Evolutionary conservation across 352 stramenopile genomes (phyloP), one percentile per base, ranked within the genome.

Genomic region (Pythium brachiatum): DNA sequence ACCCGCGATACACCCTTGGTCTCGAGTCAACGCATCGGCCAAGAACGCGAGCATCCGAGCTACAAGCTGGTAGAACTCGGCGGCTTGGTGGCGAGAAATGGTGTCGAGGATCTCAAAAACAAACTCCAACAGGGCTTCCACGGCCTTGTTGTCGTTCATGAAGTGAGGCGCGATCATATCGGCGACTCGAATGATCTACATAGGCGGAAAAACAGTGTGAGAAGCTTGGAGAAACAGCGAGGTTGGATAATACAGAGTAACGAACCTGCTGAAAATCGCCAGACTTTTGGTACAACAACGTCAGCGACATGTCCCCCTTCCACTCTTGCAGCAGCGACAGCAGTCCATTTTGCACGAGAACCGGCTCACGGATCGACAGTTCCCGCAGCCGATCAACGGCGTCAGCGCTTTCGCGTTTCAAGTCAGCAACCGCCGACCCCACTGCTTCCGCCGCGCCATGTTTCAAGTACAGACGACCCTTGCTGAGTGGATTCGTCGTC

Each of bases 31-130:
- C 0, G 70, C 69, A 32, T 88, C 83, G 15, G 76, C 74, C 39
- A 89, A 74, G 34, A 87, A 75, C 18, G 76, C 73, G 59, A 81
- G 77, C 0, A 73, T 62, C 26, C 79, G 71, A 7, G 74, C 64
- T 0, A 90, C 70, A 7, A 92, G 71, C 47, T 75, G 71, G n/a
- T 81, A 72, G 48, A 92, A 92, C 56, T 90, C 83, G 13, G 70
- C 73, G 20, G 83, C 75, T 20, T 89, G 81, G 64, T 90, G 80
- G 16, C 74, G 72, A 5, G 70, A 74, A 43, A 92, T 86, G 1
- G 86, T 74, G 8, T 79, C 70, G 13, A 92, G 57, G n/a, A 90
- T 72, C 25, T 90, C 77, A 62, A 92, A 86, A 20, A 90, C 32
- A 53, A 89, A 87, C 20, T 75, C 68, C 39, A 78, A 78, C 27